These are phyloP conservation scores for Eurotiales sp. DNA, from an alignment of 2,329 filamentous ascomycete genomes.

Conservation along the genomic window DNA sequence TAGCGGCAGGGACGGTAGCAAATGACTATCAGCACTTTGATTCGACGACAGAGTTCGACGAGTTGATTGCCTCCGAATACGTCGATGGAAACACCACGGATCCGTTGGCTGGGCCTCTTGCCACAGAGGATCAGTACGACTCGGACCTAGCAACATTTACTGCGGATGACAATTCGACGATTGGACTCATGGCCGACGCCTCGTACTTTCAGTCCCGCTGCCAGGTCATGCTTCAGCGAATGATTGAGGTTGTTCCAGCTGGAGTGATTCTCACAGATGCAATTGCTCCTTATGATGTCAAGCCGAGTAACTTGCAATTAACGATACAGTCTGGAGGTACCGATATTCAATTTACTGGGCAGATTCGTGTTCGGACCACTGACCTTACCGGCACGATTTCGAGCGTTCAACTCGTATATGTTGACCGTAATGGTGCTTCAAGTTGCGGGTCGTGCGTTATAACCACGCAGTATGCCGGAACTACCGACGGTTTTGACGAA, in stretches of 20 bases:
- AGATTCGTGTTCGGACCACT: slow-evolving; percentile 11
- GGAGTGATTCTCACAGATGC: slow-evolving; percentile 10
- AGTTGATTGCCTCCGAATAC: slow-evolving; percentile 10
- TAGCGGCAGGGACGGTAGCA: slow-evolving; percentile 4
- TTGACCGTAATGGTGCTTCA: slow-evolving; percentile 5
- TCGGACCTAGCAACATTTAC: slow-evolving; percentile 10
- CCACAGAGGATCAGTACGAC: slow-evolving; percentile 7
- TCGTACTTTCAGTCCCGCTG: slow-evolving; percentile 12
- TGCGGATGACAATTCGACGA: slow-evolving; percentile 8
- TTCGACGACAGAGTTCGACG: slow-evolving; percentile 10
- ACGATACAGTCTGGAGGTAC: slow-evolving; percentile 12
- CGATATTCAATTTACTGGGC: slow-evolving; percentile 8
- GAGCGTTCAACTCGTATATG: slow-evolving; percentile 12
- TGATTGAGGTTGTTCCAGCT: slow-evolving; percentile 12
- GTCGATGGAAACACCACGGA: slow-evolving; percentile 9
- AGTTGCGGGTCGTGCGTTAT: slow-evolving; percentile 9
- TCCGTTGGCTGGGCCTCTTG: slow-evolving; percentile 6
- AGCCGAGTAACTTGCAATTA: slow-evolving; percentile 11
- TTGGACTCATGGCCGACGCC: slow-evolving; percentile 7
- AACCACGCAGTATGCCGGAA: slow-evolving; percentile 9
- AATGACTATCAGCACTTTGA: slow-evolving; percentile 14
- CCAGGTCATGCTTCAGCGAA: slow-evolving; percentile 11
- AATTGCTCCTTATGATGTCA: slow-evolving; percentile 13
- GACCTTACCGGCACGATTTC: slow-evolving; percentile 6
- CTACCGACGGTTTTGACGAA: slow-evolving; percentile 11